Evolutionary conservation across 495 filamentous ascomycete species (phyloP).

Genomic region (Melanomma pulvis-pyrius): DNA sequence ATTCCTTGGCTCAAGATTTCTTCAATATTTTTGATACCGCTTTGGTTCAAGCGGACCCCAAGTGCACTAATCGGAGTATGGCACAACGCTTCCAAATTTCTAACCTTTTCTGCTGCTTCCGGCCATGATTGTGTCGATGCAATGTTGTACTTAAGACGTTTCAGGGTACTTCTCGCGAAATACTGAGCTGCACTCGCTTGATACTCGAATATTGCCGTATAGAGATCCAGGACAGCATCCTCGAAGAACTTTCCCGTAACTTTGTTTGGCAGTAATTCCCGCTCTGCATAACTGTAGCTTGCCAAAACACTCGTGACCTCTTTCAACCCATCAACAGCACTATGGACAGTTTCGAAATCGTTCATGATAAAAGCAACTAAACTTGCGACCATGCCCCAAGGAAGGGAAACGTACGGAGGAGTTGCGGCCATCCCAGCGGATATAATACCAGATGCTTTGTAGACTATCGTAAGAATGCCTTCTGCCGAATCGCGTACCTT

Average conservation of each 20-base stretch:
- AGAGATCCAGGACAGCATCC: neutral
- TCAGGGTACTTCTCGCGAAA: neutral
- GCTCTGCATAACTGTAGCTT: conserved; percentile 2
- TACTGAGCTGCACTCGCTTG: neutral
- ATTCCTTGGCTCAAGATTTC: conserved; percentile 1
- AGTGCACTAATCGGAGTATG: neutral
- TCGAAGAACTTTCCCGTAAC: neutral
- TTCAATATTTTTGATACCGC: neutral
- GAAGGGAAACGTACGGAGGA: conserved; percentile 2
- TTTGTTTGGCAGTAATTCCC: neutral
- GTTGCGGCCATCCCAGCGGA: neutral
- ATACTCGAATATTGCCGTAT: neutral
- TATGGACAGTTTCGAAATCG: neutral
- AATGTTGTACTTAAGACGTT: neutral
- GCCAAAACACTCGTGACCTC: neutral
- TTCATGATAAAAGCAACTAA: neutral
- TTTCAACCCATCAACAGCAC: neutral
- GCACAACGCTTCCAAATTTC: neutral
- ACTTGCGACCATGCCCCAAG: conserved; percentile 1
- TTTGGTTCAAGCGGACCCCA: neutral
- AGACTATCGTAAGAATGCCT: neutral
- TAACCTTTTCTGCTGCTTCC: neutral
- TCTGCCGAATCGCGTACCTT: conserved; percentile 5
- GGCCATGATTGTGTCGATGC: neutral
- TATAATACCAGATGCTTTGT: neutral